Evolutionary conservation across 139 green algal genomes (phyloP).

Genomic region (Tetradesmus obliquus): DNA sequence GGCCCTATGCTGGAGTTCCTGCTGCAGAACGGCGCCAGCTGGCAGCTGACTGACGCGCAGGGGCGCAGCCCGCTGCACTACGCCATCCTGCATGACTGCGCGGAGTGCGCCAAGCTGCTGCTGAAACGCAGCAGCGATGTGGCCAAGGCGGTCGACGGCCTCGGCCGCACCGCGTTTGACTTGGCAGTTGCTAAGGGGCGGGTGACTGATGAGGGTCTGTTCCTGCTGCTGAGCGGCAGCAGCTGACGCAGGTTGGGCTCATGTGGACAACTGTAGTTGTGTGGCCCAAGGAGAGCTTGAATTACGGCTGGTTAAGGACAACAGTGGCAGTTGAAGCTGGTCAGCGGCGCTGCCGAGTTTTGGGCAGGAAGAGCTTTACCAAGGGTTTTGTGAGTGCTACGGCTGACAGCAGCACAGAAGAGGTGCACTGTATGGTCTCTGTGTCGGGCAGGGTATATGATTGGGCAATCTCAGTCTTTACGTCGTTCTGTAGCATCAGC

Average conservation of each 20-base stretch:
- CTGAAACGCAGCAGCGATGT: slow-evolving; percentile 45
- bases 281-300: too few species aligned
- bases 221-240: slow-evolving; percentile 58
- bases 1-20: slow-evolving; percentile 59
- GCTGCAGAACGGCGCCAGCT: slow-evolving; percentile 65
- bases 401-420: not conserved
- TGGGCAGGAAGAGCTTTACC: too few species aligned
- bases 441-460: not conserved
- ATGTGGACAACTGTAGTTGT: not conserved
- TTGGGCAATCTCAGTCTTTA: not conserved
- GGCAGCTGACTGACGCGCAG: slow-evolving; percentile 52
- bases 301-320: not conserved
- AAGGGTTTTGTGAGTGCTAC: not conserved
- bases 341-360: not conserved
- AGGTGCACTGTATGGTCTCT: not conserved
- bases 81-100: slow-evolving; percentile 53
- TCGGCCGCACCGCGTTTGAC: slow-evolving; percentile 52
- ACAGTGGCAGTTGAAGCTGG: too few species aligned
- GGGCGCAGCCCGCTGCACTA: slow-evolving; percentile 63
- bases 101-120: slow-evolving; percentile 61
- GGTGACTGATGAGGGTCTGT: slow-evolving; percentile 66
- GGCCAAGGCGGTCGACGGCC: slow-evolving; percentile 31
- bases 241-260: not conserved
- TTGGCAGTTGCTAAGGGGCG: slow-evolving; percentile 59
- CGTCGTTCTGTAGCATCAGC: not conserved